Conservation (phyloP, 805 yeast genomes). For the Kluyveromyces lactis region DNA sequence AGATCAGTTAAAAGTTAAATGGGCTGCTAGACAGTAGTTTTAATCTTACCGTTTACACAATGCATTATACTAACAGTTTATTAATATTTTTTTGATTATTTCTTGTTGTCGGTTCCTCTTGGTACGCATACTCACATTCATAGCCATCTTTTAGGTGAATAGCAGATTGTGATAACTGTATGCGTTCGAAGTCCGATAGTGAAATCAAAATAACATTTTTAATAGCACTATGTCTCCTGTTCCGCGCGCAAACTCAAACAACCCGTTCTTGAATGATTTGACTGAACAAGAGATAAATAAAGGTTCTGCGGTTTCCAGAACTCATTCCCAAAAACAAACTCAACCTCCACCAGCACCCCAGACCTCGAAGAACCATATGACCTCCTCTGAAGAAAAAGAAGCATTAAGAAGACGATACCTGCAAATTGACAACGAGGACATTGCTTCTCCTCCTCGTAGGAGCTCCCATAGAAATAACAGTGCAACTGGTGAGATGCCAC, state of each 20-base stretch:
- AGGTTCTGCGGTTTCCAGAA: conserved; percentile 1
- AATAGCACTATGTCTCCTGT: conserved; percentile 12
- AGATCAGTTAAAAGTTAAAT: too few relatives aligned
- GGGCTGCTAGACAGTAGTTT: too few relatives aligned
- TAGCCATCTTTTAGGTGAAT: too few relatives aligned
- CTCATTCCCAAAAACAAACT: background rate
- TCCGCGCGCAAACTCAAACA: conserved; percentile 17
- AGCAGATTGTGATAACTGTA: too few relatives aligned
- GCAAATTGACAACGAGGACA: conserved; percentile 11
- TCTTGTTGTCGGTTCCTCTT: too few relatives aligned
- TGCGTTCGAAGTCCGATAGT: too few relatives aligned
- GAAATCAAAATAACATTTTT: too few relatives aligned
- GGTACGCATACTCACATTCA: too few relatives aligned
- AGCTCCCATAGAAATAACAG: background rate
- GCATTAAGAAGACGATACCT: conserved; percentile 26
- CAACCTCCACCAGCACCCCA: background rate
- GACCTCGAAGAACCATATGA: conserved; percentile 23
- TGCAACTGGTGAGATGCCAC: conserved; percentile 36
- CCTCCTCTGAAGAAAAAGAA: conserved; percentile 27
- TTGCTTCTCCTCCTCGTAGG: conserved; percentile 2
- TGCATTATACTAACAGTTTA: too few relatives aligned
- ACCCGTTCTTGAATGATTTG: conserved; percentile 28
- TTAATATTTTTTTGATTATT: too few relatives aligned
- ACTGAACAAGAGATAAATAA: conserved; percentile 7
- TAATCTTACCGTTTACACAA: too few relatives aligned